These are phyloP conservation scores for Cetradonia linearis DNA, from an alignment of 495 filamentous ascomycete species.

Conservation along the genomic window DNA sequence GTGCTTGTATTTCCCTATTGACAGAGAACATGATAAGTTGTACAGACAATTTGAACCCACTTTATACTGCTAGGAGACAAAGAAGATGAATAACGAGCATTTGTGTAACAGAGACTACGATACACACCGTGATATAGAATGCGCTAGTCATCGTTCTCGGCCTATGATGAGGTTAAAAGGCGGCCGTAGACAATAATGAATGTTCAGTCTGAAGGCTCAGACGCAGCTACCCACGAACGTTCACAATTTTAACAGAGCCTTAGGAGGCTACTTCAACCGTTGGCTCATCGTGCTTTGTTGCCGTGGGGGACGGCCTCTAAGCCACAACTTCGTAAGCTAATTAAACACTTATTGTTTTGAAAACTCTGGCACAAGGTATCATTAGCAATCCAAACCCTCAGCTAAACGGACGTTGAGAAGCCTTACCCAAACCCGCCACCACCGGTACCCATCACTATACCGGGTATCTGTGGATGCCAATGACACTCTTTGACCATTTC, in stretches of 20 bases:
- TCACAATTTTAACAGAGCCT: neutral
- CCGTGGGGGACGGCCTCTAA: too few species aligned
- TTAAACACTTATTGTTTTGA: slow-evolving; percentile 48
- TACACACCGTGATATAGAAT: neutral
- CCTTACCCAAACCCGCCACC: slow-evolving; percentile 67
- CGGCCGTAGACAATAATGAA: neutral
- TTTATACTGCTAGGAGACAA: neutral
- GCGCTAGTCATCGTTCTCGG: neutral
- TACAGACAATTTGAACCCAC: neutral
- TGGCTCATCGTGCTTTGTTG: neutral
- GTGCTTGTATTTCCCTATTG: neutral
- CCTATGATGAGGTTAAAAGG: neutral
- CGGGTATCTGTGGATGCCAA: slow-evolving; percentile 95
- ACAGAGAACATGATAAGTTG: neutral
- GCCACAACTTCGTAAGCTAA: neutral
- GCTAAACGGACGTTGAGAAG: slow-evolving; percentile 3
- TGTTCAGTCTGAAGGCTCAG: neutral
- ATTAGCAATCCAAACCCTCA: slow-evolving; percentile 4
- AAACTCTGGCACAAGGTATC: slow-evolving; percentile 33
- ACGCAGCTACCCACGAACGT: neutral
- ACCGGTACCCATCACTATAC: slow-evolving; percentile 82
- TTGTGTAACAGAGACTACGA: neutral
- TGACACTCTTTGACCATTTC: slow-evolving; percentile 88
- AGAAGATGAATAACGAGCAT: neutral
- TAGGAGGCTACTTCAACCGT: neutral